Evolutionary conservation across 148 eudicot species (phyloP).

Genomic region (Salicornia ramosissima): DNA sequence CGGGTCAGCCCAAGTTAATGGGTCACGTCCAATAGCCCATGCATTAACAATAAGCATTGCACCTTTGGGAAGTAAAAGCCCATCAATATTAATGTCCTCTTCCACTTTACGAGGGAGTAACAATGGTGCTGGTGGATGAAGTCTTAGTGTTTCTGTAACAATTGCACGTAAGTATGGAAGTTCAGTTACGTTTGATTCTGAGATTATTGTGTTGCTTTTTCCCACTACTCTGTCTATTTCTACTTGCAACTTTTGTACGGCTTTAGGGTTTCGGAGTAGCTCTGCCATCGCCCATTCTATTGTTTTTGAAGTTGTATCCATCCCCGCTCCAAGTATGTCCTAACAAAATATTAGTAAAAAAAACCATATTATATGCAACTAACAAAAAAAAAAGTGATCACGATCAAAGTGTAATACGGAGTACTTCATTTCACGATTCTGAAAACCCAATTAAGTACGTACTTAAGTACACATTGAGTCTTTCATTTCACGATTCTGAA

Average conservation of each 20-base stretch:
- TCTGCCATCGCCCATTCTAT: slow-evolving; percentile 25
- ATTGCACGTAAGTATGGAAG: slow-evolving; percentile 64
- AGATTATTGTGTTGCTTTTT: neutral
- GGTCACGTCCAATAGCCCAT: slow-evolving; percentile 65
- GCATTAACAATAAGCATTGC: slow-evolving; percentile 50
- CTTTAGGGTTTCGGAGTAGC: neutral
- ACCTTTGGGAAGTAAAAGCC: slow-evolving; percentile 39
- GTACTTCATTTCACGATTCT: no score
- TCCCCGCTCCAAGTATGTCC: slow-evolving; percentile 28
- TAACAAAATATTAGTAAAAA: neutral
- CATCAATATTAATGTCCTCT: slow-evolving; percentile 33
- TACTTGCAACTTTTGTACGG: slow-evolving; percentile 1
- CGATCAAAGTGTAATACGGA: no score
- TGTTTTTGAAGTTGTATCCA: slow-evolving; percentile 22
- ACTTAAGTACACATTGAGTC: no score
- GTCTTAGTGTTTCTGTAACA: slow-evolving; percentile 46
- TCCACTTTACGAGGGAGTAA: slow-evolving; percentile 53
- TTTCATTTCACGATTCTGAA: no score
- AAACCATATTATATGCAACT: no score
- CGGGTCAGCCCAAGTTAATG: slow-evolving; percentile 38
- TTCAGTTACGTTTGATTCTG: slow-evolving; percentile 18
- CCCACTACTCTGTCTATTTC: slow-evolving; percentile 16
- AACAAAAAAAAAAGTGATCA: no score
- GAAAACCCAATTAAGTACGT: no score
- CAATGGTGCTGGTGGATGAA: slow-evolving; percentile 57